Percentiles rank a stretch among this genome's conserved stretches.
Conservation (phyloP, 768 basidiomycete species). For the Hygrocybe coccinea region DNA sequence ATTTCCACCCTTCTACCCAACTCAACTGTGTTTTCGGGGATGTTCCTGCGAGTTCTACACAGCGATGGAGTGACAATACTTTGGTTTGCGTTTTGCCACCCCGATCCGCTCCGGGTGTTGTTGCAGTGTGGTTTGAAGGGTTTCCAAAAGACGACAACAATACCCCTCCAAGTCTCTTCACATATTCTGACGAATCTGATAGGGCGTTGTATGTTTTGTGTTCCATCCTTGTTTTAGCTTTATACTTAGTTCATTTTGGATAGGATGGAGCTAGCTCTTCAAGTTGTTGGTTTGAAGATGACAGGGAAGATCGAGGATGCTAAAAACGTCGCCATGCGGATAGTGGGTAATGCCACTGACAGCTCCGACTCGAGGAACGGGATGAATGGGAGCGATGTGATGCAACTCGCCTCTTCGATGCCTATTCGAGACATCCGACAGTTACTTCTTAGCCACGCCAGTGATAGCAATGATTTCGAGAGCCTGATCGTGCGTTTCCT, state of each 20-base stretch:
- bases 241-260: constrained; percentile 7
- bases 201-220: constrained; percentile 65
- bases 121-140: constrained; percentile 85
- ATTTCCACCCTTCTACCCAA: constrained; percentile 73
- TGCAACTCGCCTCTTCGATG: constrained; percentile 48
- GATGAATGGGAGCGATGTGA: constrained; percentile 37
- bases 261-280: constrained; percentile 93
- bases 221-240: constrained; percentile 3
- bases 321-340: constrained; percentile 88
- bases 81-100: constrained; percentile 90
- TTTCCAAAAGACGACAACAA: constrained; percentile 44
- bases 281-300: constrained; percentile 95
- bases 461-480: constrained; percentile 64
- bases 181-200: constrained; percentile 88
- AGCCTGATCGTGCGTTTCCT: constrained; percentile 76
- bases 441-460: constrained; percentile 50
- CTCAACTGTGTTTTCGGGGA: constrained; percentile 85
- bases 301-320: constrained; percentile 93
- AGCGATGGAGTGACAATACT: constrained; percentile 89
- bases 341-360: constrained; percentile 73
- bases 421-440: constrained; percentile 51
- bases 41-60: constrained; percentile 72
- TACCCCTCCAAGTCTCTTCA: constrained; percentile 64
- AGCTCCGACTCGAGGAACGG: constrained; percentile 37
- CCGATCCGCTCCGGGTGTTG: constrained; percentile 71